Evolutionary conservation across 2,329 filamentous ascomycete genomes (phyloP).

Genomic region (Septoria linicola): DNA sequence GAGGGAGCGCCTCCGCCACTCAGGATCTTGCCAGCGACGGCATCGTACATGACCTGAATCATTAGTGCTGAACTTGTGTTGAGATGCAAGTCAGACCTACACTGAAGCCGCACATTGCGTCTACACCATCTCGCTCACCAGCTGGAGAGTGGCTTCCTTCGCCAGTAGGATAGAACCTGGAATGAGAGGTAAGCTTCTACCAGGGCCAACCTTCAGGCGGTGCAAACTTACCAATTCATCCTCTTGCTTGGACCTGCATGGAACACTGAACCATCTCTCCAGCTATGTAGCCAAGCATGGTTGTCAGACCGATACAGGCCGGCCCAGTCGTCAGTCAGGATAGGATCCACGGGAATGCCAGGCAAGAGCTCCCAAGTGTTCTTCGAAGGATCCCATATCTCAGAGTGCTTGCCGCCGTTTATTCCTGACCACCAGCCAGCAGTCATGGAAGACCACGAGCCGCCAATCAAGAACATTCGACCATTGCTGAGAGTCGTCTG

Average conservation of each 20-base stretch:
- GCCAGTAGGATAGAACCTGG: slow-evolving; percentile 51
- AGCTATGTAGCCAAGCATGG: slow-evolving; percentile 56
- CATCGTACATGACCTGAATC: slow-evolving; percentile 61
- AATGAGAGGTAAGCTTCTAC: no score
- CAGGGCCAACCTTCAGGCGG: no score
- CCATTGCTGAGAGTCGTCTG: slow-evolving; percentile 54
- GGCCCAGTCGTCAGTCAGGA: slow-evolving; percentile 38
- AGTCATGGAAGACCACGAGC: slow-evolving; percentile 59
- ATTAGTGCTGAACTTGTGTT: no score
- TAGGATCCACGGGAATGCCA: slow-evolving; percentile 45
- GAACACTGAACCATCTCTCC: slow-evolving; percentile 51
- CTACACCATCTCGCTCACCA: slow-evolving; percentile 46
- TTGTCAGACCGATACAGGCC: slow-evolving; percentile 53
- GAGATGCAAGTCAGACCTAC: no score
- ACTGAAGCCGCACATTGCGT: slow-evolving; percentile 54
- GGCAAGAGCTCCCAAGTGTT: slow-evolving; percentile 54
- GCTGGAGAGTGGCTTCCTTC: slow-evolving; percentile 45
- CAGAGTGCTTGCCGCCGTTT: slow-evolving; percentile 52
- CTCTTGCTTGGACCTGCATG: slow-evolving; percentile 55
- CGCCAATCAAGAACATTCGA: slow-evolving; percentile 59
- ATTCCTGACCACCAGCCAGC: slow-evolving; percentile 58
- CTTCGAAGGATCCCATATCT: slow-evolving; percentile 51
- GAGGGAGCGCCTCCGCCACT: slow-evolving; percentile 51
- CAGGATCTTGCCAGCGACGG: slow-evolving; percentile 55
- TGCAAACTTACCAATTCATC: no score